Evolutionary conservation across 2,329 filamentous ascomycete genomes (phyloP).

Genomic region (Pestalotiopsis sp.): DNA sequence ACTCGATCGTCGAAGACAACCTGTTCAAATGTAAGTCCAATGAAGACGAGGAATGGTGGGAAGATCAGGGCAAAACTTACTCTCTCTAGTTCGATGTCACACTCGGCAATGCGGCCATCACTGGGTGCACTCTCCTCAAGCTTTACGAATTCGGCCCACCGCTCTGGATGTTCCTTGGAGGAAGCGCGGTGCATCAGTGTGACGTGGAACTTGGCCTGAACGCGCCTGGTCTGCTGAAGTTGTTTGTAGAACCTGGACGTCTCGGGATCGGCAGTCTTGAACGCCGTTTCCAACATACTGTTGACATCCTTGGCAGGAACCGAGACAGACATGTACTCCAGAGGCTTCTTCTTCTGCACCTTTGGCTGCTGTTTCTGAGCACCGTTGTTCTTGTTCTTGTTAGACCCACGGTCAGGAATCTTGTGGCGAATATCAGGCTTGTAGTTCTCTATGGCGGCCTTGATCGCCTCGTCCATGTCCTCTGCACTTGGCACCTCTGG

Average conservation of each 20-base stretch:
- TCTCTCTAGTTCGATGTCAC: constrained; percentile 65
- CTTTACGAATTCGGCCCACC: constrained; percentile 76
- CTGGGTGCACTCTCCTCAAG: constrained; percentile 42
- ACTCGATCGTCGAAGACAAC: constrained; percentile 84
- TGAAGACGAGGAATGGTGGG: not conserved
- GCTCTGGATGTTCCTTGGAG: constrained; percentile 60
- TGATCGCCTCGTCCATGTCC: constrained; percentile 79
- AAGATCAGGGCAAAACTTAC: constrained; percentile 34
- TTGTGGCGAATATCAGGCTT: constrained; percentile 75
- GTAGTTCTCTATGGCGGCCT: constrained; percentile 75
- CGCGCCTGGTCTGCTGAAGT: constrained; percentile 70
- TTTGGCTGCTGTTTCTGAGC: constrained; percentile 35
- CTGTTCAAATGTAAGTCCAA: constrained; percentile 33
- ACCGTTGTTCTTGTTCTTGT: constrained; percentile 42
- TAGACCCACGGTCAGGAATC: constrained; percentile 61
- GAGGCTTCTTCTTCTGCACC: constrained; percentile 45
- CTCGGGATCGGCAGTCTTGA: constrained; percentile 55
- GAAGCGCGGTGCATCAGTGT: constrained; percentile 84
- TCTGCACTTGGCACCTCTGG: constrained; percentile 69
- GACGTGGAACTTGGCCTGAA: constrained; percentile 89
- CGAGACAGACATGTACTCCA: constrained; percentile 61
- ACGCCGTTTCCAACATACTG: constrained; percentile 68
- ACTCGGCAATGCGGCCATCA: constrained; percentile 61
- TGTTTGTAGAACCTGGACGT: constrained; percentile 73
- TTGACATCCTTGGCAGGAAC: constrained; percentile 46